These are phyloP conservation scores for Fraxinus paxiana DNA, from an alignment of 305 asterid species.

Conservation along the genomic window DNA sequence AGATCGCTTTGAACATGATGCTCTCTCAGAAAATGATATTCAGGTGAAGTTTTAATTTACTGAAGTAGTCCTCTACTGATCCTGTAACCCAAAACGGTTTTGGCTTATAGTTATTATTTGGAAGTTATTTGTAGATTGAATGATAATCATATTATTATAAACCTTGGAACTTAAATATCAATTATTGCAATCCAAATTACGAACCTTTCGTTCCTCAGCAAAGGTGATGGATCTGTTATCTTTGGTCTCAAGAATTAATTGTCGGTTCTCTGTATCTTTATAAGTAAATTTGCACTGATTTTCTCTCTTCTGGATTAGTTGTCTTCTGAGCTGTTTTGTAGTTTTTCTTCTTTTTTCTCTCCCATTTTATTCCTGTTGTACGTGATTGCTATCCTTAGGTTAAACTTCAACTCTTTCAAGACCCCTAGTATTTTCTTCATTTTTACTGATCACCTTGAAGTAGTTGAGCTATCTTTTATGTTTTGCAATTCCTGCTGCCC, in stretches of 20 bases:
- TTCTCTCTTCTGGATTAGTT: background rate
- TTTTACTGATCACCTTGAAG: background rate
- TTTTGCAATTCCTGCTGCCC: background rate
- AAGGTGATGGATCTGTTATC: background rate
- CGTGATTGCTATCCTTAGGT: background rate
- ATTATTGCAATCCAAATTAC: background rate
- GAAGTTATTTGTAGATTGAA: constrained; percentile 4
- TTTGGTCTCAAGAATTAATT: background rate
- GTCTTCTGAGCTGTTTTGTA: background rate
- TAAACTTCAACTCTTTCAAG: background rate
- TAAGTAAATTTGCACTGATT: background rate
- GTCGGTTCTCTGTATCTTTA: background rate
- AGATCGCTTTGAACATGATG: constrained; percentile 64
- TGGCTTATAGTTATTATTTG: background rate
- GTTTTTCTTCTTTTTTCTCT: background rate
- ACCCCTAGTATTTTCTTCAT: background rate
- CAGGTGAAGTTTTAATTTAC: constrained; percentile 51
- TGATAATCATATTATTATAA: background rate
- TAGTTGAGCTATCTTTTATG: background rate
- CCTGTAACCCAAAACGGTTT: background rate
- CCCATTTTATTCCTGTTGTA: background rate
- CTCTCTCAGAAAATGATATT: constrained; percentile 71
- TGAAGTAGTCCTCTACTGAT: background rate
- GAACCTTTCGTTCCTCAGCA: background rate
- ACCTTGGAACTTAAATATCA: background rate